Conservation (phyloP, 2,329 filamentous ascomycete genomes). For the Colletotrichum somersetense region DNA sequence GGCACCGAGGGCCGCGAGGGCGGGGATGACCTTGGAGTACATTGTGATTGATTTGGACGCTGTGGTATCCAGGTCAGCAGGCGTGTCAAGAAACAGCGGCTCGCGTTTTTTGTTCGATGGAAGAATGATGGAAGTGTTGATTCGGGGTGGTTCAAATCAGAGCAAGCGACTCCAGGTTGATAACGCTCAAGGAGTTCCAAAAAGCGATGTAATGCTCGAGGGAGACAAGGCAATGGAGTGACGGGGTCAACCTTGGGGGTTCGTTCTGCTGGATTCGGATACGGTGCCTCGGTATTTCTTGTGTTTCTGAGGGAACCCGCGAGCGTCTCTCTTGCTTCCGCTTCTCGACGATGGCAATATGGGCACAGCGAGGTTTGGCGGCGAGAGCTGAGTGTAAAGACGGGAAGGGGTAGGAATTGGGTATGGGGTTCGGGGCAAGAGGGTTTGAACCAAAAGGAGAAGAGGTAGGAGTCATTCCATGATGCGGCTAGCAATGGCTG, state of each 20-base stretch:
- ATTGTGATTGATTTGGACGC: slow-evolving; percentile 53
- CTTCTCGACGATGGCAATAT: slow-evolving; percentile 22
- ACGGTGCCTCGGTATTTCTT: slow-evolving; percentile 33
- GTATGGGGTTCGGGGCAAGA: slow-evolving; percentile 44
- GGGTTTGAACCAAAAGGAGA: slow-evolving; percentile 41
- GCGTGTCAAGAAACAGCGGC: slow-evolving; percentile 5
- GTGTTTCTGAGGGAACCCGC: slow-evolving; percentile 31
- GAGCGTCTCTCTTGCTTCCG: slow-evolving; percentile 11
- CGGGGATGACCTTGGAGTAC: slow-evolving; percentile 60
- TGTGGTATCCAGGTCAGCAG: slow-evolving; percentile 27
- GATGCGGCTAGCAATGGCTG: slow-evolving; percentile 20
- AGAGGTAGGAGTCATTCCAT: slow-evolving; percentile 45
- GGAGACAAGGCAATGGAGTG: slow-evolving; percentile 6
- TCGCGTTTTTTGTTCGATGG: not conserved
- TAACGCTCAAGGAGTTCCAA: slow-evolving; percentile 39
- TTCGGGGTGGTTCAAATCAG: slow-evolving; percentile 8
- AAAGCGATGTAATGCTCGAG: slow-evolving; percentile 22
- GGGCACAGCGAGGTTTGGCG: slow-evolving; percentile 1
- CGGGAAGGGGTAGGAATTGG: slow-evolving; percentile 48
- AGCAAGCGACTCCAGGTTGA: slow-evolving; percentile 32
- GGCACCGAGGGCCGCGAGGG: slow-evolving; percentile 57
- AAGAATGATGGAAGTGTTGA: slow-evolving; percentile 39
- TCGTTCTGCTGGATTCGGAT: slow-evolving; percentile 6
- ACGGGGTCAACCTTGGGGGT: not conserved
- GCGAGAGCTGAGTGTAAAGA: slow-evolving; percentile 25